Base-by-base conservation (phyloP, 2,329 filamentous ascomycete genomes). In the Trichoderma hamatum region DNA sequence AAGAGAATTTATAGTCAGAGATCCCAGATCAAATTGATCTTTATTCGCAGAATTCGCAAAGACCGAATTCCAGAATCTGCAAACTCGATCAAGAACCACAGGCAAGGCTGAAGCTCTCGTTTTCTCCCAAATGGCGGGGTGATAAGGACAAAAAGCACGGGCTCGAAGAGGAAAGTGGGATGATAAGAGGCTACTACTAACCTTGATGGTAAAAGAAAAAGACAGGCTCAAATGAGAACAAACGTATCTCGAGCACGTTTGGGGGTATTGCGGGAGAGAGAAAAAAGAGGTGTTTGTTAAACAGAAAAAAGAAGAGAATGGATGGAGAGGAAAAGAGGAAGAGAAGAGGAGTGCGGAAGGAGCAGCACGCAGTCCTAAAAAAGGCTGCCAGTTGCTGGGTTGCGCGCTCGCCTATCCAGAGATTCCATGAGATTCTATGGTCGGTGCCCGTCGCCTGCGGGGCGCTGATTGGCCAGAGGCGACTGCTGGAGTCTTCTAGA, bases 381-480 rank as follows among this genome's bases (percentile, higher is more conserved):
- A 81, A 79, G 78, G 79, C 74, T 68, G 70, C 69, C 70, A 73
- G 72, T 68, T 68, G 68, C 52, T 75, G 74, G 74, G 72, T 68
- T 68, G 68, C 52, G 74, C 74, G 74, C 75, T 74, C 74, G 71
- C 71, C 46, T 70, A 74, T 72, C 73, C 75, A 76, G 78, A 78
- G 80, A 79, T 82, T 82, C 81, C 81, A 82, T 82, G 78, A 74
- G 81, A 82, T 82, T 82, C 81, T 77, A 82, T 78, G 80, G 76
- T 74, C 76, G 70, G 70, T 72, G 70, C 71, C 73, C 72, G 61
- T 74, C 74, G 73, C 73, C 72, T 71, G 69, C 39, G 54, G 54
- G 58, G 54, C 21, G 26, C 70, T 77, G 75, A 77, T 77, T 77
- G 76, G 70, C 69, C 54, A 46, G 61, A 9, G 36, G 16, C 59